Evolutionary conservation across 805 yeast genomes (phyloP).

Genomic region (Yarrowia divulgata): DNA sequence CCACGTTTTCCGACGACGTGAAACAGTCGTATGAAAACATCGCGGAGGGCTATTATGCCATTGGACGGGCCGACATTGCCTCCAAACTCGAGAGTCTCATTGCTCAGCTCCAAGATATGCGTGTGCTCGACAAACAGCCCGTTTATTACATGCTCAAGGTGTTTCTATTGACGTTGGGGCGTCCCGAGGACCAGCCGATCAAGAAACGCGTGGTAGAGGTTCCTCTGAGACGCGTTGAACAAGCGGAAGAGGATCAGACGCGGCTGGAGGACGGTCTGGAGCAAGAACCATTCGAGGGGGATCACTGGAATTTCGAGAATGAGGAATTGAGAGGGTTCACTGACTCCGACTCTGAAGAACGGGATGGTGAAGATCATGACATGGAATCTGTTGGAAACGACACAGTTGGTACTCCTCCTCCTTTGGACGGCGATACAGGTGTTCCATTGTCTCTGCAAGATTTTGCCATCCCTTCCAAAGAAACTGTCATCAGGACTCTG

Average conservation of each 20-base stretch:
- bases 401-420: not conserved
- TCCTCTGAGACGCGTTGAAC: not conserved
- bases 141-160: constrained; percentile 32
- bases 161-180: constrained; percentile 19
- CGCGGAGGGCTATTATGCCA: constrained; percentile 21
- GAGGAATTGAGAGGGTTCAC: constrained; percentile 27
- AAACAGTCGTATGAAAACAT: not conserved
- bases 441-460: not conserved
- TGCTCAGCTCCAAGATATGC: constrained; percentile 15
- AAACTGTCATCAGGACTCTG: constrained; percentile 1
- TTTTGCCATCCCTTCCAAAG: not conserved
- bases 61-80: constrained; percentile 17
- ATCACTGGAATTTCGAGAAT: constrained; percentile 27
- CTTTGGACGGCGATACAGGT: not conserved
- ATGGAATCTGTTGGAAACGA: not conserved
- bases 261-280: not conserved
- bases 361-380: not conserved
- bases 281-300: not conserved
- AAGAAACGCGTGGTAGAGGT: constrained; percentile 3
- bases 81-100: not conserved
- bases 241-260: not conserved
- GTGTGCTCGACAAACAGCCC: constrained; percentile 10
- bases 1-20: constrained; percentile 30
- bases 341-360: constrained; percentile 2
- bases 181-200: constrained; percentile 12